Percentiles rank a stretch among this genome's conserved stretches.
Evolutionary conservation across 352 stramenopile species (phyloP).

Genomic region (Globisporangium ultimum): DNA sequence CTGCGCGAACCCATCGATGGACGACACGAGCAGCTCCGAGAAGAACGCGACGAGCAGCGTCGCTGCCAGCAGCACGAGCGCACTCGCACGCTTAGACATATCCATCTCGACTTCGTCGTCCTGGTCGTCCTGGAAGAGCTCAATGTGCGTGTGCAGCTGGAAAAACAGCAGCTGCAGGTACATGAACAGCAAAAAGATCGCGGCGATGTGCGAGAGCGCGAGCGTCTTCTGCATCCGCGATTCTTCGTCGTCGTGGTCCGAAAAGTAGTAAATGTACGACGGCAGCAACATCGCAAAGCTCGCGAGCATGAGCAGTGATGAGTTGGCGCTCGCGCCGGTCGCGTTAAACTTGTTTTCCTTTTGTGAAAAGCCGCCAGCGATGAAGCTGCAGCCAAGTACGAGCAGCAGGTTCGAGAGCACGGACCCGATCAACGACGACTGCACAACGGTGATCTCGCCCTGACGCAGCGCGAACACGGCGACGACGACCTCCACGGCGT

Average conservation of each 20-base stretch:
- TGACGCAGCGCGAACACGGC: constrained; percentile 92
- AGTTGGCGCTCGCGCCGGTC: constrained; percentile 90
- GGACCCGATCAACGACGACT: constrained; percentile 95
- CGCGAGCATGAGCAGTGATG: constrained; percentile 92
- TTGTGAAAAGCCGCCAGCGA: constrained; percentile 79
- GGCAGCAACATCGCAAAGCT: constrained; percentile 93
- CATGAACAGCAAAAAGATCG: constrained; percentile 85
- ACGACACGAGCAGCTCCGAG: constrained; percentile 91
- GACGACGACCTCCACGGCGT: constrained; percentile 97
- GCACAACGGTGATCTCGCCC: constrained; percentile 95
- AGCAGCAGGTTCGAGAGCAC: constrained; percentile 98
- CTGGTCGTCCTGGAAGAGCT: constrained; percentile 87
- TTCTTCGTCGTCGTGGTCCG: constrained; percentile 74
- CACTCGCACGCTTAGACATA: constrained; percentile 77
- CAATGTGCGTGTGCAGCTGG: constrained; percentile 92
- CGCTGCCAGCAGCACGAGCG: constrained; percentile 75
- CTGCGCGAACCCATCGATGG: constrained; percentile 73
- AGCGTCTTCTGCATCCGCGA: constrained; percentile 62
- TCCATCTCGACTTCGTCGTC: constrained; percentile 70
- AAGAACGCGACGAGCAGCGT: constrained; percentile 92
- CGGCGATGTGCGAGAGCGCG: constrained; percentile 74
- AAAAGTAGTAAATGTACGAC: constrained; percentile 90
- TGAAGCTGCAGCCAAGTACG: constrained; percentile 95
- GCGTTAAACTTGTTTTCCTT: constrained; percentile 94
- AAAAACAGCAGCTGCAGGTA: constrained; percentile 96